phyloP scores from a whole-genome alignment of 148 eudicot genomes.

The Fagopyrum homotropicum region DNA sequence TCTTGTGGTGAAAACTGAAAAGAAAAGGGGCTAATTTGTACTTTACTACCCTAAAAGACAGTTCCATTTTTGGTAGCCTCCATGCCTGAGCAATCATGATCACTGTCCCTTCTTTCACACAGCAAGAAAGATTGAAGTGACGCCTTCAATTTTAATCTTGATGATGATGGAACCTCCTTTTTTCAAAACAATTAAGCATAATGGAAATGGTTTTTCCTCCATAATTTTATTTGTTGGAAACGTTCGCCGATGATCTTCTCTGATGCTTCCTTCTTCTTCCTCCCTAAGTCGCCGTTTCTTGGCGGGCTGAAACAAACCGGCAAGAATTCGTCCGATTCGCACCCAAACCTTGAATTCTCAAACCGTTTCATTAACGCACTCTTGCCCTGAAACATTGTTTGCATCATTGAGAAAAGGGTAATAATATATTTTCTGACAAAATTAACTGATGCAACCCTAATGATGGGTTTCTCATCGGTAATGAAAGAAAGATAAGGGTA shows the following conservation, averaged over 20 bases:
- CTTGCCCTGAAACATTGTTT: constrained; percentile 32
- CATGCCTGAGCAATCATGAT: neutral
- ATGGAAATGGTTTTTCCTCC: neutral
- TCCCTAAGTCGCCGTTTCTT: constrained; percentile 25
- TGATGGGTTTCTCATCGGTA: too few species aligned
- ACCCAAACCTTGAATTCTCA: constrained; percentile 26
- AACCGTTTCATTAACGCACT: constrained; percentile 36
- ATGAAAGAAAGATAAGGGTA: too few species aligned
- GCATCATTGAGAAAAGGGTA: too few species aligned
- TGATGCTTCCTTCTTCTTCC: neutral
- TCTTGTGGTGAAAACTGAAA: neutral
- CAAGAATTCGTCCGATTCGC: constrained; percentile 40
- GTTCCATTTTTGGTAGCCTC: neutral
- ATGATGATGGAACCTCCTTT: neutral
- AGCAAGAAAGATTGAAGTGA: neutral
- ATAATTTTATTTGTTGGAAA: neutral
- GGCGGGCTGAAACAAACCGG: constrained; percentile 46
- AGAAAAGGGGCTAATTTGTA: neutral
- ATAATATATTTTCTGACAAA: too few species aligned
- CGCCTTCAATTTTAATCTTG: neutral
- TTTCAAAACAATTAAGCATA: neutral
- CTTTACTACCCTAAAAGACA: neutral
- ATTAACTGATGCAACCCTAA: too few species aligned
- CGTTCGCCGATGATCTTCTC: neutral
- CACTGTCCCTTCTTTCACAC: neutral